Base-by-base conservation (phyloP, 2,329 filamentous ascomycete genomes). In the Xylogone sp. region DNA sequence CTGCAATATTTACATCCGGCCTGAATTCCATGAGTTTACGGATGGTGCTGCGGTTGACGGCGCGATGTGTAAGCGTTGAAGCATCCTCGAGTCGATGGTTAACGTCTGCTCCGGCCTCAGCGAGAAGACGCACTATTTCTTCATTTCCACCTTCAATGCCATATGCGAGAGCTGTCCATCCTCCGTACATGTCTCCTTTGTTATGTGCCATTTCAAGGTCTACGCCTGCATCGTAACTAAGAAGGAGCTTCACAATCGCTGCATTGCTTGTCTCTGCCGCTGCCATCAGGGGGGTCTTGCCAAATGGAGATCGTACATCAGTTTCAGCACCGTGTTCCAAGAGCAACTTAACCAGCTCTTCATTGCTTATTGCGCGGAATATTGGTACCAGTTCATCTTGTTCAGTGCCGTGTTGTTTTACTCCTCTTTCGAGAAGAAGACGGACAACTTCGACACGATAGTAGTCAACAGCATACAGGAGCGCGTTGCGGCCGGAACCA, bases 331-430 rank as follows among this genome's bases (percentile, higher is more conserved):
- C 42, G 21, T 51, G 29, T 6, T 45, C 27, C 27, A 56, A 43
- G 3, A 50, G 22, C 7, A 52, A 19, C 2, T 45, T 22, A 9
- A 48, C 24, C 5, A 43, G 29, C 13, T 49, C 42, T 2, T 49
- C 56, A n/a, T 48, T 48, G 44, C 51, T 50, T 29, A 56, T 42
- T 47, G 58, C 63, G 45, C 58, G 58, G 34, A 59, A 53, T 42
- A 66, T 46, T 48, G 59, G 49, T 19, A 51, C 53, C 10, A 27
- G 34, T 16, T 39, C 46, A 42, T 13, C 16, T 21, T 42, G 16
- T 18, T 21, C 34, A n/a, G 18, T 16, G 19, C 18, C 19, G 12
- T 42, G 16, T 13, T 21, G 19, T 16, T 48, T 27, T 19, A 39
- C 31, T 21, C 46, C 46, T 12, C 10, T 21, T 9, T 22, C 29